These are phyloP conservation scores for Alternaria gansuensis DNA, from an alignment of 2,329 filamentous ascomycete species.

Conservation along the genomic window DNA sequence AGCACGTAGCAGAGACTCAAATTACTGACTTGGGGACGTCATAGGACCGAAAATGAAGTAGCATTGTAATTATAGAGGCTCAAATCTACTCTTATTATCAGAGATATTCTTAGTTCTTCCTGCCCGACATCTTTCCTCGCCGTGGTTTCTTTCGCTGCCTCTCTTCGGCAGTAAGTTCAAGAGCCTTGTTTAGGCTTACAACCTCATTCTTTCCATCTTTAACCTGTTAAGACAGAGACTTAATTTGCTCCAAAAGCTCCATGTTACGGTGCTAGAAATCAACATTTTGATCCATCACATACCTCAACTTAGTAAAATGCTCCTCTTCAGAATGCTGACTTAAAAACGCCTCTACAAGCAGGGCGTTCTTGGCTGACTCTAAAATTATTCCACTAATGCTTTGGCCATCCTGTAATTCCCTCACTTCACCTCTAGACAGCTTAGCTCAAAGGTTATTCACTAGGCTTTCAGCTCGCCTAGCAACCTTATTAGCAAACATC, in stretches of 20 bases:
- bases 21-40: constrained; percentile 15
- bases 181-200: constrained; percentile 18
- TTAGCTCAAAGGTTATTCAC: constrained; percentile 9
- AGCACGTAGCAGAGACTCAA: constrained; percentile 8
- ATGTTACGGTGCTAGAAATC: constrained; percentile 13
- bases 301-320: constrained; percentile 1
- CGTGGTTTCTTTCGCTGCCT: constrained; percentile 14
- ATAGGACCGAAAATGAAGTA: neutral
- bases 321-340: constrained; percentile 9
- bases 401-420: constrained; percentile 12
- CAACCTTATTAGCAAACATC: constrained; percentile 13
- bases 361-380: constrained; percentile 24
- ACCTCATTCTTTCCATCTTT: constrained; percentile 13
- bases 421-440: constrained; percentile 1
- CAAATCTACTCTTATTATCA: constrained; percentile 3
- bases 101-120: constrained; percentile 5
- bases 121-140: constrained; percentile 2
- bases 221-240: constrained; percentile 14
- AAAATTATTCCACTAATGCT: constrained; percentile 24
- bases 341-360: constrained; percentile 13
- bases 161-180: constrained; percentile 17
- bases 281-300: constrained; percentile 21
- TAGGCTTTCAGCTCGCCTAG: constrained; percentile 15
- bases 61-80: constrained; percentile 4
- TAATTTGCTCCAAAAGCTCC: neutral